These are phyloP conservation scores for Didymella exigua DNA, from an alignment of 2,329 filamentous ascomycete genomes.

Conservation along the genomic window DNA sequence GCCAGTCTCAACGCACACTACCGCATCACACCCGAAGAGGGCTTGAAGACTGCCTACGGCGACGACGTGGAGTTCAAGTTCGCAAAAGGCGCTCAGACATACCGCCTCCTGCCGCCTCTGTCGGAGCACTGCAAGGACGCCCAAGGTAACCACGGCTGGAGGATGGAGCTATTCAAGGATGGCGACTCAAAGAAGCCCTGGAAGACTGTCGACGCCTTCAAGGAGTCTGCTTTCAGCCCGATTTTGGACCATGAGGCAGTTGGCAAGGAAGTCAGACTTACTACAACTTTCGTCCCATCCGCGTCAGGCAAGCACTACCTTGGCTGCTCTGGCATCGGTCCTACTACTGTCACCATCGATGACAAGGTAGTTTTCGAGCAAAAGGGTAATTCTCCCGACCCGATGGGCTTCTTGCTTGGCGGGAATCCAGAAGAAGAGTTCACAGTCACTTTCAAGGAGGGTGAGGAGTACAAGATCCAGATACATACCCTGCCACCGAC, in stretches of 20 bases:
- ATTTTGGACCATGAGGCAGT: constrained; percentile 32
- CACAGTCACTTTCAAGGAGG: constrained; percentile 62
- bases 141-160: constrained; percentile 42
- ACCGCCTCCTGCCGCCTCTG: constrained; percentile 42
- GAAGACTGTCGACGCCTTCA: constrained; percentile 29
- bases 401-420: constrained; percentile 68
- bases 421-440: constrained; percentile 69
- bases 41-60: constrained; percentile 34
- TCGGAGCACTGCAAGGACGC: constrained; percentile 32
- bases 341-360: constrained; percentile 38
- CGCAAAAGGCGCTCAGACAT: constrained; percentile 43
- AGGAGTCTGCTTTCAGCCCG: constrained; percentile 36
- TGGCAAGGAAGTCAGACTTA: constrained; percentile 33
- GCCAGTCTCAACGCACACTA: constrained; percentile 37
- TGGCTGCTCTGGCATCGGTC: constrained; percentile 43
- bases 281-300: constrained; percentile 30
- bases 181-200: constrained; percentile 33
- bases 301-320: constrained; percentile 41
- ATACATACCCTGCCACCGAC: constrained; percentile 63
- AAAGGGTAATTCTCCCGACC: constrained; percentile 60
- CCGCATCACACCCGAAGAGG: constrained; percentile 35
- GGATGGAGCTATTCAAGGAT: constrained; percentile 34
- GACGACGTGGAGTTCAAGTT: constrained; percentile 40
- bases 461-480: constrained; percentile 63
- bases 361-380: constrained; percentile 38